A percentile compares a stretch with the other conserved stretches of the same genome.
Evolutionary conservation across 2,329 filamentous ascomycete species (phyloP).

Genomic region (Orbilia blumenaviensis): DNA sequence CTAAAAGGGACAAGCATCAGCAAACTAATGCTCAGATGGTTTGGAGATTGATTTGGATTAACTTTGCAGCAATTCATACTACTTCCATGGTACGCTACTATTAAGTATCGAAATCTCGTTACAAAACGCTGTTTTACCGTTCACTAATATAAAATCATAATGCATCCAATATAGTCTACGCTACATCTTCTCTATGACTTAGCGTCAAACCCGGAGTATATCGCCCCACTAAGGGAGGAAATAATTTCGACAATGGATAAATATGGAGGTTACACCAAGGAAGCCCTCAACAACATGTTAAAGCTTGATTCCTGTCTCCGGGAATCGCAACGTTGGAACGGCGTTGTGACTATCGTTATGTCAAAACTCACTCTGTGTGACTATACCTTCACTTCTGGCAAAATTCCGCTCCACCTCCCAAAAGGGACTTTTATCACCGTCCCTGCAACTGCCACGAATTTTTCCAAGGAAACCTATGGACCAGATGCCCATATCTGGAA

Average conservation of each 20-base stretch:
- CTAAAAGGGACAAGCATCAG: conserved; percentile 15
- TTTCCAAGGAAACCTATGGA: conserved; percentile 59
- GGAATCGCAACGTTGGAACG: conserved; percentile 63
- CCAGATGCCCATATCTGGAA: conserved; percentile 61
- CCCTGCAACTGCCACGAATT: conserved; percentile 55
- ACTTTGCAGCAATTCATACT: conserved; percentile 55
- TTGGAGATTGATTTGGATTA: conserved; percentile 49
- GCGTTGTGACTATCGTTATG: conserved; percentile 60
- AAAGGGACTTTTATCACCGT: conserved; percentile 54
- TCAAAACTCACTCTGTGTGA: background rate
- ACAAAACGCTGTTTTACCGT: background rate
- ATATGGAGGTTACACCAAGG: conserved; percentile 60
- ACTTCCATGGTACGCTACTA: conserved; percentile 40
- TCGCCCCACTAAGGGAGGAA: conserved; percentile 60
- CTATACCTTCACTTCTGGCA: conserved; percentile 10
- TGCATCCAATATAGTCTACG: conserved; percentile 57
- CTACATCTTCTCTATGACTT: conserved; percentile 62
- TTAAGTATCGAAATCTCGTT: too few species aligned
- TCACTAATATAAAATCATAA: background rate
- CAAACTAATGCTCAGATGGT: conserved; percentile 37
- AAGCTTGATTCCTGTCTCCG: conserved; percentile 63
- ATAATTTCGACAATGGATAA: conserved; percentile 57
- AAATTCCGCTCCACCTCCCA: conserved; percentile 3
- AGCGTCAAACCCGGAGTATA: conserved; percentile 57
- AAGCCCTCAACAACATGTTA: conserved; percentile 60